Percentiles rank a stretch among this genome's conserved stretches.
phyloP scores from a whole-genome alignment of 164 flowering plant species.

The Piper betle region DNA sequence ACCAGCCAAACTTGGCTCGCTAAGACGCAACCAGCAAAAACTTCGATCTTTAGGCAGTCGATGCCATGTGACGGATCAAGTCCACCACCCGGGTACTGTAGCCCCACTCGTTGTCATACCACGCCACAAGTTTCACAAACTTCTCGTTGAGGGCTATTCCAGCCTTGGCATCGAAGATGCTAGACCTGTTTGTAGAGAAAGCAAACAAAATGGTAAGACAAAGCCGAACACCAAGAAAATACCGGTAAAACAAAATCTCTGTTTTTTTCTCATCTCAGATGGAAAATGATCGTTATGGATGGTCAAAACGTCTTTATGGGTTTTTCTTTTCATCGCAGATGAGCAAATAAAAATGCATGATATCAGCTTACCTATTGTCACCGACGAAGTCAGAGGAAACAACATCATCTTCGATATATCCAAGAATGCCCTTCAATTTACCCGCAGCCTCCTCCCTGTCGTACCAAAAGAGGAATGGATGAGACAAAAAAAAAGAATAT shows the following conservation, averaged over 20 bases:
- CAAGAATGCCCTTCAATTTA: conserved; percentile 75
- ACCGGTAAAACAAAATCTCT: no score
- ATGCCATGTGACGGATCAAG: conserved; percentile 12
- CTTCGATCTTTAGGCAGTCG: not conserved
- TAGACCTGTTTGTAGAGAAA: conserved; percentile 39
- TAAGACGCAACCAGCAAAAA: not conserved
- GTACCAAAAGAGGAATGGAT: not conserved
- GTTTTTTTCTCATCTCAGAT: not conserved
- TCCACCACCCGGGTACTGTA: conserved; percentile 30
- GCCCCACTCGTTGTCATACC: conserved; percentile 96
- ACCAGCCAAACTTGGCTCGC: not conserved
- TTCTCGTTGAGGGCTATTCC: conserved; percentile 77
- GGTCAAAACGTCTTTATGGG: not conserved
- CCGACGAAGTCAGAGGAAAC: conserved; percentile 89
- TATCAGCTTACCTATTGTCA: conserved; percentile 48
- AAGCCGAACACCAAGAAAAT: not conserved
- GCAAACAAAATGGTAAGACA: not conserved
- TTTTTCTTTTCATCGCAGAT: not conserved
- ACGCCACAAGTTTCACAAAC: conserved; percentile 74
- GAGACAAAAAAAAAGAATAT: not conserved
- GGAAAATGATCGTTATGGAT: not conserved
- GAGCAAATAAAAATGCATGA: not conserved
- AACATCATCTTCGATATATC: conserved; percentile 86
- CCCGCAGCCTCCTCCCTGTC: conserved; percentile 73
- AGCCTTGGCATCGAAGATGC: conserved; percentile 95